phyloP scores from a whole-genome alignment of 2,329 filamentous ascomycete species.

The Leptosphaerulina australis region DNA sequence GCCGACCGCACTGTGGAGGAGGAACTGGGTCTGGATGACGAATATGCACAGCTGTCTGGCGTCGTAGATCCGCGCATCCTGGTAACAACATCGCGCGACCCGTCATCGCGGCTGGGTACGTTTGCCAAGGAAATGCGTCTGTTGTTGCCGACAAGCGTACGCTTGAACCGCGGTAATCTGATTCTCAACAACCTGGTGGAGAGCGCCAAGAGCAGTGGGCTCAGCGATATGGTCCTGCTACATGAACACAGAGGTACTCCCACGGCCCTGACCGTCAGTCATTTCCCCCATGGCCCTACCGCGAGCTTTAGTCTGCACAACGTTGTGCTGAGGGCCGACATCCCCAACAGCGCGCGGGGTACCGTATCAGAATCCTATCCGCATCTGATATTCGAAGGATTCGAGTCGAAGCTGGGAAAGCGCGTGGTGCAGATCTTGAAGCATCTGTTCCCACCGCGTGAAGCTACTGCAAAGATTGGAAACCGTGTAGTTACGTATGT shows the following conservation, averaged over 20 bases:
- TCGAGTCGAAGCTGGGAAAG: constrained; percentile 78
- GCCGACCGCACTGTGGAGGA: constrained; percentile 71
- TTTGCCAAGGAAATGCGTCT: constrained; percentile 93
- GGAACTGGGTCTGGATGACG: constrained; percentile 79
- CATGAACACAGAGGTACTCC: constrained; percentile 94
- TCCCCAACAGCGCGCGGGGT: constrained; percentile 83
- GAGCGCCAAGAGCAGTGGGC: constrained; percentile 77
- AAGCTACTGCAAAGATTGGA: constrained; percentile 78
- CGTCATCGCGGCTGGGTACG: constrained; percentile 79
- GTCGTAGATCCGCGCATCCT: constrained; percentile 87
- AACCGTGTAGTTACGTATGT: constrained; percentile 77
- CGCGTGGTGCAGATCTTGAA: constrained; percentile 89
- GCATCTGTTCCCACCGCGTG: constrained; percentile 90
- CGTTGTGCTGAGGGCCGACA: constrained; percentile 89
- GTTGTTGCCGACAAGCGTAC: constrained; percentile 81
- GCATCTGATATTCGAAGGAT: constrained; percentile 94
- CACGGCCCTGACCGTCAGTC: constrained; percentile 84
- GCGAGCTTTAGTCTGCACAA: constrained; percentile 90
- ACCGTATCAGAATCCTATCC: constrained; percentile 93
- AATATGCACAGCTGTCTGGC: constrained; percentile 90
- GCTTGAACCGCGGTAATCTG: constrained; percentile 89
- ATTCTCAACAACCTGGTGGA: constrained; percentile 84
- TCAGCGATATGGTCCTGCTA: constrained; percentile 75
- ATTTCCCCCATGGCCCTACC: constrained; percentile 87
- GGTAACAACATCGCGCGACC: constrained; percentile 88